Conservation (phyloP, 2,329 filamentous ascomycete species). For the Colletotrichum costaricense region DNA sequence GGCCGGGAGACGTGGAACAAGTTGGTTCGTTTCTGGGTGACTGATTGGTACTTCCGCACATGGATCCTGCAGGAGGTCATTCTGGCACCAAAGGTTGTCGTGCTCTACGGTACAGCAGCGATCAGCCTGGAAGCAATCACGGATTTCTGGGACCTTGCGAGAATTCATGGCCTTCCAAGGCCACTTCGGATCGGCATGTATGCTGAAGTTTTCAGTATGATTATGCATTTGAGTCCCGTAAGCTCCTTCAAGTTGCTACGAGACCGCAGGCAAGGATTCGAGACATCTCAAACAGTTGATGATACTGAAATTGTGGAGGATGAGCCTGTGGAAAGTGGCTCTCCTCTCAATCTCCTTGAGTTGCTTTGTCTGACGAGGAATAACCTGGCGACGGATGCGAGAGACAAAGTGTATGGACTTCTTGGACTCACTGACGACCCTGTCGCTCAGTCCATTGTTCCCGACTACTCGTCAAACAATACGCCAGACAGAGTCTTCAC, state of each 20-base stretch:
- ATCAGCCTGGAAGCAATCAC: conserved; percentile 20
- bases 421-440: conserved; percentile 16
- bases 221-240: conserved; percentile 14
- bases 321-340: too few relatives aligned
- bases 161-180: not conserved
- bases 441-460: not conserved
- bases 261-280: not conserved
- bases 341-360: not conserved
- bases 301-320: not conserved
- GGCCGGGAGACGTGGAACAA: conserved; percentile 5
- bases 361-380: conserved; percentile 12
- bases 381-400: conserved; percentile 5
- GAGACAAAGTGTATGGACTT: conserved; percentile 22
- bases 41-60: conserved; percentile 27
- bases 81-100: conserved; percentile 10
- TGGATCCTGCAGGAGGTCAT: conserved; percentile 31
- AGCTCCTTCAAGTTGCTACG: conserved; percentile 11
- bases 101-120: not conserved
- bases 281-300: too few relatives aligned
- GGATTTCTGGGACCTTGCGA: conserved; percentile 15
- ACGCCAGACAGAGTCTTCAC: not conserved
- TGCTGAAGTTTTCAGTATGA: conserved; percentile 9
- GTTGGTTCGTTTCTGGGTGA: conserved; percentile 9
- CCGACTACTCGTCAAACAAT: not conserved
- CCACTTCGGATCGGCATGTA: conserved; percentile 7